Conservation (phyloP, 306 rosid species). For the Urtica urens region DNA sequence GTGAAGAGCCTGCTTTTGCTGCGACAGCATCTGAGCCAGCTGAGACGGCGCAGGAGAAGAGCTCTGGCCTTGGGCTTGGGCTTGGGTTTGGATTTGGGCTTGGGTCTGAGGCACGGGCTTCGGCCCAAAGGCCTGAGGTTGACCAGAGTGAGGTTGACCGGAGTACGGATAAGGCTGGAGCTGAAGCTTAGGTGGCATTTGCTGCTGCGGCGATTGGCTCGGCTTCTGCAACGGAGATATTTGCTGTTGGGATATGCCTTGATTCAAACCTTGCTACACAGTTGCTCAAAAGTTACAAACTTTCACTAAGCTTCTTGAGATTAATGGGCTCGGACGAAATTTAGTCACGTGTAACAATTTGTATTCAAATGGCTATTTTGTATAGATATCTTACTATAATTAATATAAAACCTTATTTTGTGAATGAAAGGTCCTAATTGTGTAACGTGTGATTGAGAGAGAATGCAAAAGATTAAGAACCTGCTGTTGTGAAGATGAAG, state of each 20-base stretch:
- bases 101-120: slow-evolving; percentile 52
- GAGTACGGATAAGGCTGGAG: slow-evolving; percentile 42
- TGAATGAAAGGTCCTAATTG: too few species aligned
- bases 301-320: too few species aligned
- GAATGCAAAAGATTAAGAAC: slow-evolving; percentile 15
- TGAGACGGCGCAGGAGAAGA: slow-evolving; percentile 77
- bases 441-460: neutral
- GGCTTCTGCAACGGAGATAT: slow-evolving; percentile 51
- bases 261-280: slow-evolving; percentile 72
- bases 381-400: too few species aligned
- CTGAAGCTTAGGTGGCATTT: slow-evolving; percentile 53
- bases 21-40: slow-evolving; percentile 84
- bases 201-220: slow-evolving; percentile 56
- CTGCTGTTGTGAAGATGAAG: slow-evolving; percentile 46
- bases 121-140: slow-evolving; percentile 37
- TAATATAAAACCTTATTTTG: too few species aligned
- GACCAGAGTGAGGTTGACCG: slow-evolving; percentile 30
- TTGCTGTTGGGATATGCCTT: slow-evolving; percentile 47
- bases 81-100: slow-evolving; percentile 39
- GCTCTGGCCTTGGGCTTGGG: slow-evolving; percentile 51
- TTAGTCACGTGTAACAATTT: too few species aligned
- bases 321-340: too few species aligned
- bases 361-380: too few species aligned
- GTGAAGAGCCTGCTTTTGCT: slow-evolving; percentile 78
- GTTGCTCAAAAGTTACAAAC: too few species aligned